These are phyloP conservation scores for Fusarium protoensiforme DNA, from an alignment of 2,329 filamentous ascomycete species.

Conservation along the genomic window DNA sequence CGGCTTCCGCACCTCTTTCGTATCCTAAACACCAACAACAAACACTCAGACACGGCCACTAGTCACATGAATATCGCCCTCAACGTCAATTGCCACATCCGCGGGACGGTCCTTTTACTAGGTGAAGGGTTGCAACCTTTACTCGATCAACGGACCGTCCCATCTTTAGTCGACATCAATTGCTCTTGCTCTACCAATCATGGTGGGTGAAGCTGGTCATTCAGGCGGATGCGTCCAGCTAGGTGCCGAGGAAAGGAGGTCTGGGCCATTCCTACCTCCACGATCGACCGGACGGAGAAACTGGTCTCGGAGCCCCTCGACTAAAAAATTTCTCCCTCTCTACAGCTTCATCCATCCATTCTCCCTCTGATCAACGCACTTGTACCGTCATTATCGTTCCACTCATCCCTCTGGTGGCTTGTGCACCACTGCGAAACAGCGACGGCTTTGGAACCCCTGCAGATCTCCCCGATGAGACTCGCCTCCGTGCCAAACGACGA, in stretches of 20 bases:
- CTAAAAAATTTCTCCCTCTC: slow-evolving; percentile 9
- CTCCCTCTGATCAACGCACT: slow-evolving; percentile 25
- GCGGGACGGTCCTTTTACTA: neutral
- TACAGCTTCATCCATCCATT: slow-evolving; percentile 22
- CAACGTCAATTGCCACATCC: slow-evolving; percentile 13
- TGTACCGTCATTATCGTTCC: slow-evolving; percentile 28
- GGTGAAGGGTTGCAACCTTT: neutral
- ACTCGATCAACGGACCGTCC: neutral
- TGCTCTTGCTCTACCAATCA: neutral
- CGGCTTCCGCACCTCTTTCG: neutral
- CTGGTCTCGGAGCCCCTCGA: slow-evolving; percentile 13
- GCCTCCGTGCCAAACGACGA: slow-evolving; percentile 1
- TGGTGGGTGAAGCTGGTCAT: neutral
- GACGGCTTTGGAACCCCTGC: neutral
- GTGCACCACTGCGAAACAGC: slow-evolving; percentile 6
- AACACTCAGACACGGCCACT: slow-evolving; percentile 8
- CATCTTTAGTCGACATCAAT: neutral
- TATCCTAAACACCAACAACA: neutral
- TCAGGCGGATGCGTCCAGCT: neutral
- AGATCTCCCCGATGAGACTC: neutral
- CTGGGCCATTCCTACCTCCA: neutral
- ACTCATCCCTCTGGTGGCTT: slow-evolving; percentile 32
- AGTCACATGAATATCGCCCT: slow-evolving; percentile 21
- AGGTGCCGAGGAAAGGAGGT: slow-evolving; percentile 6
- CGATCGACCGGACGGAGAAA: slow-evolving; percentile 19